Percentiles rank a stretch among this genome's conserved stretches.
These are phyloP conservation scores for Caulochytrium protostelioides DNA, from an alignment of 371 early-diverging fungal genomes.

Conservation along the genomic window DNA sequence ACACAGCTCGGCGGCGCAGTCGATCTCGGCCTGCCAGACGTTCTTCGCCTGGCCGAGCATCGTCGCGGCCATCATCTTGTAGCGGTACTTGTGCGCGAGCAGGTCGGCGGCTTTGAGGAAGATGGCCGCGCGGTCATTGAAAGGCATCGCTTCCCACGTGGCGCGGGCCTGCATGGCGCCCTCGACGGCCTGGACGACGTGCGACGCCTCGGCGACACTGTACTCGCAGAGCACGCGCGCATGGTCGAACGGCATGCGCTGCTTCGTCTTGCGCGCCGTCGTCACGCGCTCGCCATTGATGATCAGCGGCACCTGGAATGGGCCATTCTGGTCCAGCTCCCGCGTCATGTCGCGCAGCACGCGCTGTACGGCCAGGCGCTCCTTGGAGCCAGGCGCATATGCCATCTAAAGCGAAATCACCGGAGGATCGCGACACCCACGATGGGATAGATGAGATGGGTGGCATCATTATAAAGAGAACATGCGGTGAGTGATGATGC, in stretches of 20 bases:
- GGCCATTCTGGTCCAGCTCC: slow-evolving; percentile 19
- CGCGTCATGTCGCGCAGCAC: slow-evolving; percentile 55
- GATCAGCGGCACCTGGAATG: slow-evolving; percentile 57
- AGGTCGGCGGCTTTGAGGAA: slow-evolving; percentile 95
- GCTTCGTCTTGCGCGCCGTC: slow-evolving; percentile 14
- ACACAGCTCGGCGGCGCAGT: slow-evolving; percentile 74
- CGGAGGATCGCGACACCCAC: background rate
- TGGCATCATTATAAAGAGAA: background rate
- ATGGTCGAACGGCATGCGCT: slow-evolving; percentile 69
- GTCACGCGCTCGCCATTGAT: slow-evolving; percentile 63
- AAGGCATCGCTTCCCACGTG: slow-evolving; percentile 80
- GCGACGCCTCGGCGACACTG: background rate
- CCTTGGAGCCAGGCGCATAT: slow-evolving; percentile 60
- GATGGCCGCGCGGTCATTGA: slow-evolving; percentile 83
- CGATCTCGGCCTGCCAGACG: slow-evolving; percentile 97
- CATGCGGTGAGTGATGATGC: background rate
- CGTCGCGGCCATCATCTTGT: slow-evolving; percentile 84
- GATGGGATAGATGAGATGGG: slow-evolving; percentile 1
- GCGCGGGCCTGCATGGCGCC: slow-evolving; percentile 67
- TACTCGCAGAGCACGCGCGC: background rate
- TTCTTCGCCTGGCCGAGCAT: slow-evolving; percentile 98
- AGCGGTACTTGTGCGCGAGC: slow-evolving; percentile 69
- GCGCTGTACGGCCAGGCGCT: slow-evolving; percentile 46
- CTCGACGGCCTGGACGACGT: slow-evolving; percentile 48
- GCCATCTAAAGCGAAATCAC: slow-evolving; percentile 24